Evolutionary conservation across 1,284 basidiomycete genomes (phyloP).

Genomic region (Sanguinoderma infundibulare): DNA sequence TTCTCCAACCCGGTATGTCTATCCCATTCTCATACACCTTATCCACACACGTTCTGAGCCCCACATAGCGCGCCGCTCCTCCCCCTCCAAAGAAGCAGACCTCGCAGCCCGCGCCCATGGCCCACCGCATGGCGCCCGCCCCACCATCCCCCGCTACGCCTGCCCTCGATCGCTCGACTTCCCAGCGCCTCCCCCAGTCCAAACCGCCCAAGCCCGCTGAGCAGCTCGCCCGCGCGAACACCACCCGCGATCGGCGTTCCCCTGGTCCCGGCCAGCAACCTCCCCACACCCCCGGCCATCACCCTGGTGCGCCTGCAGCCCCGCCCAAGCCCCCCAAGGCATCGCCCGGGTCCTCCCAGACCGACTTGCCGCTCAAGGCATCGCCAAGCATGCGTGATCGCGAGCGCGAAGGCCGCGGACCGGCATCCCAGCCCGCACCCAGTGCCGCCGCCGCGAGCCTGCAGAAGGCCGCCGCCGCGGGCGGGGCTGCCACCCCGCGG

Average conservation of each 20-base stretch:
- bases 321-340: conserved; percentile 44
- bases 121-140: conserved; percentile 72
- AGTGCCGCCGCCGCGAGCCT: conserved; percentile 62
- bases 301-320: conserved; percentile 22
- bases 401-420: conserved; percentile 24
- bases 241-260: conserved; percentile 58
- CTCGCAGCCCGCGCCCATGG: conserved; percentile 44
- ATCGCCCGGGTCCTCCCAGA: conserved; percentile 57
- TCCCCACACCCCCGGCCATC: conserved; percentile 18
- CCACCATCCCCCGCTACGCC: conserved; percentile 63
- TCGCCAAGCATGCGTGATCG: conserved; percentile 27
- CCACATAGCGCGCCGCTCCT: conserved; percentile 47
- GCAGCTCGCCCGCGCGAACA: conserved; percentile 65
- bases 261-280: conserved; percentile 35
- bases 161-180: conserved; percentile 76
- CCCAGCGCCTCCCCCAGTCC: conserved; percentile 62
- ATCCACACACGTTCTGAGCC: conserved; percentile 10
- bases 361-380: conserved; percentile 55
- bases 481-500: conserved; percentile 77
- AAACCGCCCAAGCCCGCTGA: conserved; percentile 57
- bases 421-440: conserved; percentile 38
- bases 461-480: conserved; percentile 57
- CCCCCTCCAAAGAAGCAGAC: conserved; percentile 63
- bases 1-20: conserved; percentile 57
- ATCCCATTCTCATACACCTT: neutral